These are phyloP conservation scores for Verticillium longisporum DNA, from an alignment of 2,329 filamentous ascomycete species.

Conservation along the genomic window DNA sequence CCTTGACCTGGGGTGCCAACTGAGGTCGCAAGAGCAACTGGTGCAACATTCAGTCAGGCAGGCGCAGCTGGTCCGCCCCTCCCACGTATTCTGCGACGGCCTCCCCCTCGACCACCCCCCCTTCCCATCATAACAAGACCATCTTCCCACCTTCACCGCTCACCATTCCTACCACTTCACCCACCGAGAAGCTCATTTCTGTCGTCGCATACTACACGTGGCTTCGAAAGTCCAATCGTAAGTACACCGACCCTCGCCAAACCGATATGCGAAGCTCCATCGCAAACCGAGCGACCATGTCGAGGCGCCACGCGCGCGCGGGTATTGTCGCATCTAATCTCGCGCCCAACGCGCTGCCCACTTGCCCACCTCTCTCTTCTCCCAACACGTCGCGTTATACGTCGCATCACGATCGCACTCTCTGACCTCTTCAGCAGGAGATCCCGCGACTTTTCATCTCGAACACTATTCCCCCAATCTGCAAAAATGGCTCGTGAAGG, in stretches of 20 bases:
- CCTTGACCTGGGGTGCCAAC: neutral
- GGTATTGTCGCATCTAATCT: neutral
- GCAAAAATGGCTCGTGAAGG: slow-evolving; percentile 40
- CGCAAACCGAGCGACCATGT: neutral
- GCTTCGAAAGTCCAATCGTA: neutral
- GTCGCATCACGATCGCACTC: neutral
- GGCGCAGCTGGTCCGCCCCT: neutral
- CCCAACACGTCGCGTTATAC: neutral
- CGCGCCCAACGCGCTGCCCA: neutral
- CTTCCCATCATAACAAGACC: neutral
- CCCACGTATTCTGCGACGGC: neutral
- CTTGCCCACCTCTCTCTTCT: neutral
- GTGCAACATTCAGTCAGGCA: neutral
- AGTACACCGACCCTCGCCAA: neutral
- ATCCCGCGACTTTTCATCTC: neutral
- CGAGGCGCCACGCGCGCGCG: neutral
- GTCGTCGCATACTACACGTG: neutral
- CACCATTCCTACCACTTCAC: neutral
- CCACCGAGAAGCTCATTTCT: neutral
- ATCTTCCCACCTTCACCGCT: neutral
- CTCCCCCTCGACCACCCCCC: neutral
- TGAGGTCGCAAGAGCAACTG: neutral
- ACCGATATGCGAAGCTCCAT: neutral
- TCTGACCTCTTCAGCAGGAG: neutral
- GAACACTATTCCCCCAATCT: neutral